phyloP scores from a whole-genome alignment of 202 grass and related monocot species.

The Bolboschoenoplectus hybrid region DNA sequence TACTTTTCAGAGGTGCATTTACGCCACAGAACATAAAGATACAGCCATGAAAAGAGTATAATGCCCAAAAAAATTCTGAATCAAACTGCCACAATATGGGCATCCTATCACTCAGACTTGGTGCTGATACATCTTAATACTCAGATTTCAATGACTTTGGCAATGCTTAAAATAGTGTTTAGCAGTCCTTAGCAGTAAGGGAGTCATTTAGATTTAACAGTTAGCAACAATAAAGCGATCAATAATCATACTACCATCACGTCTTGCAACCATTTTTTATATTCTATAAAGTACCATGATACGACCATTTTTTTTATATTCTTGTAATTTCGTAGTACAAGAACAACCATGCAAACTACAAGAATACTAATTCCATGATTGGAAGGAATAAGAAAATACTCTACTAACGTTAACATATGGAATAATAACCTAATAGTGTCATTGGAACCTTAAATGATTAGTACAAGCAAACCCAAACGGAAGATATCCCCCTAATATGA shows the following conservation, averaged over 20 bases:
- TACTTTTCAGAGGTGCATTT: neutral
- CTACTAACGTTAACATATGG: neutral
- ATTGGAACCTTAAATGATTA: neutral
- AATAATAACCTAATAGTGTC: neutral
- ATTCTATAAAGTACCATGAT: neutral
- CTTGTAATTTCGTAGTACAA: neutral
- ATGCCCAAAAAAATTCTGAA: neutral
- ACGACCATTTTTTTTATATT: too few species aligned
- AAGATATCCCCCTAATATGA: neutral
- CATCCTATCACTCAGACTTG: conserved; percentile 2
- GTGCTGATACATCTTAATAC: neutral
- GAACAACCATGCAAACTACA: neutral
- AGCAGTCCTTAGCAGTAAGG: neutral
- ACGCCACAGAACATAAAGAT: neutral
- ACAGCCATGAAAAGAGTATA: neutral
- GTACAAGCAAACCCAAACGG: neutral
- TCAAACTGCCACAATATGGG: neutral
- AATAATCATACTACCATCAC: neutral
- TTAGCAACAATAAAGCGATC: neutral
- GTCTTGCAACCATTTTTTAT: neutral
- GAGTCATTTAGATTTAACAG: neutral
- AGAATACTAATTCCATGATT: neutral
- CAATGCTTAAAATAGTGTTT: conserved; percentile 7
- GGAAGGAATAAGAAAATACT: conserved; percentile 3
- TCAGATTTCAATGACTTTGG: neutral